Evolutionary conservation across 164 flowering plant genomes (phyloP).

Genomic region (Liquidambar formosana): DNA sequence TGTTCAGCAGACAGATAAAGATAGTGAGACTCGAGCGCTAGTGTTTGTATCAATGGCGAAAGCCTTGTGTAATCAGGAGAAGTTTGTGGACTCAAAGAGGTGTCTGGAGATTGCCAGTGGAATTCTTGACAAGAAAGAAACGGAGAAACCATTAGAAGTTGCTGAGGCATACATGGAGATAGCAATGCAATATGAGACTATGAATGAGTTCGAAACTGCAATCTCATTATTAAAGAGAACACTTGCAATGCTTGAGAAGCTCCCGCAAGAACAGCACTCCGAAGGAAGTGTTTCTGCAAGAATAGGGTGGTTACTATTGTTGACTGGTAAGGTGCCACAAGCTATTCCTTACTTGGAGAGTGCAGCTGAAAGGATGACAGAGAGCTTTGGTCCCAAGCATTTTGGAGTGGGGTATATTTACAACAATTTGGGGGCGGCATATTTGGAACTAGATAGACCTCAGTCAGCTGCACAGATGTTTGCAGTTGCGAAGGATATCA

Average conservation of each 20-base stretch:
- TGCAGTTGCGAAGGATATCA: conserved; percentile 85
- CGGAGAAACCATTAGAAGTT: conserved; percentile 49
- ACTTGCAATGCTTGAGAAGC: conserved; percentile 50
- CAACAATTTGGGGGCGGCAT: conserved; percentile 92
- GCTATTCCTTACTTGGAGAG: conserved; percentile 88
- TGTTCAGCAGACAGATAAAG: conserved; percentile 73
- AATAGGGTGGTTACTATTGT: conserved; percentile 79
- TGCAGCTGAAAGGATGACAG: conserved; percentile 78
- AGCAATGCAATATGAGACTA: conserved; percentile 75
- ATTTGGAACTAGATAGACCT: conserved; percentile 82
- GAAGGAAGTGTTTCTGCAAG: conserved; percentile 80
- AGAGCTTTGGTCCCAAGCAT: conserved; percentile 87
- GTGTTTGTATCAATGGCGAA: conserved; percentile 77
- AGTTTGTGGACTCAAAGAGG: conserved; percentile 60
- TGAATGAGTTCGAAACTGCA: conserved; percentile 86
- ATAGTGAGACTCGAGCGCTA: conserved; percentile 70
- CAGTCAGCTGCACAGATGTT: conserved; percentile 93
- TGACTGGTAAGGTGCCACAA: conserved; percentile 78
- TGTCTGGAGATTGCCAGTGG: conserved; percentile 75
- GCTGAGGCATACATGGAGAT: conserved; percentile 84
- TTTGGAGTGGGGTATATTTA: conserved; percentile 91
- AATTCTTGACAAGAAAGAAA: conserved; percentile 70
- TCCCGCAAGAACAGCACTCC: conserved; percentile 81
- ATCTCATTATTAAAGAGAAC: conserved; percentile 43
- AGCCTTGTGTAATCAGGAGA: conserved; percentile 72